Evolutionary conservation across 2,329 filamentous ascomycete species (phyloP).

Genomic region (Trichoderma sp.): DNA sequence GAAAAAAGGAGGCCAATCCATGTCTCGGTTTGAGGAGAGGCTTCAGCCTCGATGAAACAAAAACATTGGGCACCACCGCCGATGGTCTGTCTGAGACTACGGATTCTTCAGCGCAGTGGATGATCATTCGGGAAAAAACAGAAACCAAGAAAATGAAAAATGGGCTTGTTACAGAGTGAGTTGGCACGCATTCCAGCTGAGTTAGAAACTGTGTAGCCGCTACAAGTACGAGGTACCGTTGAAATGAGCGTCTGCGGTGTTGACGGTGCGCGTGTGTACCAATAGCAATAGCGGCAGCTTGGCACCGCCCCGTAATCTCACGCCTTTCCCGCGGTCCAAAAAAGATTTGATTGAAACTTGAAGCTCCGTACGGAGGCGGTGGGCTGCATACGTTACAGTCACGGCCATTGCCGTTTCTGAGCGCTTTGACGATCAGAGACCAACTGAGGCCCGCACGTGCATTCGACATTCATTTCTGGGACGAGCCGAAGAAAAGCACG

Average conservation of each 20-base stretch:
- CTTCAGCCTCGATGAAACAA: slow-evolving; percentile 3
- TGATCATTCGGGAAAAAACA: neutral
- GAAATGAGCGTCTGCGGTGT: slow-evolving; percentile 17
- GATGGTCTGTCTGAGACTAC: neutral
- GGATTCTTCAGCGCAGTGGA: neutral
- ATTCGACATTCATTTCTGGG: neutral
- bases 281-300: slow-evolving; percentile 18
- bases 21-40: slow-evolving; percentile 8
- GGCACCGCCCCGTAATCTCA: slow-evolving; percentile 11
- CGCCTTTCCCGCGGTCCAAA: neutral
- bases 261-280: neutral
- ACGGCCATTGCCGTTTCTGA: slow-evolving; percentile 1
- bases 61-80: neutral
- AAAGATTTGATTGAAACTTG: neutral
- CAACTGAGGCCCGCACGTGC: neutral
- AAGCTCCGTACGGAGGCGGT: neutral
- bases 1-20: slow-evolving; percentile 16
- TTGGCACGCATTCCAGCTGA: neutral
- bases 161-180: neutral
- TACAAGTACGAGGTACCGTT: neutral
- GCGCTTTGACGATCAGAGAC: neutral
- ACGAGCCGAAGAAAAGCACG: neutral
- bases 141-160: neutral
- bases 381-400: neutral
- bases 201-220: neutral